Base-by-base conservation (phyloP, 495 filamentous ascomycete species). In the Coniosporium apollinis region DNA sequence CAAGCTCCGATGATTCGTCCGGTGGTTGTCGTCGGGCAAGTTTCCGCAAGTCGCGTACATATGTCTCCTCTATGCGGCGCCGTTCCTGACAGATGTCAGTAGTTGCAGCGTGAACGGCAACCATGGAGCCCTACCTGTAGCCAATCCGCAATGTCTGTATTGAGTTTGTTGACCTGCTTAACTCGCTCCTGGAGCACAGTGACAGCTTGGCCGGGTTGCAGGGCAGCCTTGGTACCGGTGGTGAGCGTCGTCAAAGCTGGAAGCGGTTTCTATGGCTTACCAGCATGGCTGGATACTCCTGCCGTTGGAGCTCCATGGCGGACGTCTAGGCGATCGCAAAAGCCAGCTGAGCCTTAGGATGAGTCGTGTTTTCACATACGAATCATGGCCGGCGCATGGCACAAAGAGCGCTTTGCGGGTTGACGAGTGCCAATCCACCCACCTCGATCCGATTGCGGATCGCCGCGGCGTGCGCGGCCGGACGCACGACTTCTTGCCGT, bases 231-330 rank as follows among this genome's bases (percentile, higher is more conserved):
- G 38, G 19, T 13, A 39, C 20, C 11, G 26, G 49, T 36, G 30
- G 21, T 16, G 3, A 19, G 30, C 5, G 13, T 21, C 14, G 8
- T 19, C 17, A 32, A 19, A 17, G 24, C 22, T 19, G 28, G n/a
- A n/a, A n/a, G n/a, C n/a, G n/a, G n/a, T n/a, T n/a, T n/a, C n/a
- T 40, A 33, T 20, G 22, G 49, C 82, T 57, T 70, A 97, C 89
- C 79, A 96, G 74, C 69, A 97, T 73, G 19, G 79, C 79, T 52
- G 89, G 87, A 62, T 97, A 97, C 59, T 97, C 89, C 55, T 82
- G 70, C 55, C 87, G 71, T 49, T 82, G 80, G 47, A 93, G 71
- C 47, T 86, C 86, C 71, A 82, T 75, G 42, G 42, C 55, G 35
- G n/a, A n/a, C n/a, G n/a, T n/a, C n/a, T n/a, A n/a, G n/a, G n/a